These are phyloP conservation scores for Colletotrichum spaethianum DNA, from an alignment of 2,329 filamentous ascomycete genomes.

Conservation along the genomic window DNA sequence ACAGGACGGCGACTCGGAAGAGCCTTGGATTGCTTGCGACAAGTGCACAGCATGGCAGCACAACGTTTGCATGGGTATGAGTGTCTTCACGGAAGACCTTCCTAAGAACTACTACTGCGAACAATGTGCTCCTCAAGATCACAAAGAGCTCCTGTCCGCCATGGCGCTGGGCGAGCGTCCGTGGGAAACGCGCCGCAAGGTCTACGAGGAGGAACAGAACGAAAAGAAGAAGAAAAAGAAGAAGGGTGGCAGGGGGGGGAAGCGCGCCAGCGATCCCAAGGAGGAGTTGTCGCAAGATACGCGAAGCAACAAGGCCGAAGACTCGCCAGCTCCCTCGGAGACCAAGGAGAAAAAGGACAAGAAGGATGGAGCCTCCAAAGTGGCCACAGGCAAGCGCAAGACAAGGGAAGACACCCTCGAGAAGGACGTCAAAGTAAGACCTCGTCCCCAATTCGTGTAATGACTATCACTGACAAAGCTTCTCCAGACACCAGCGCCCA, in stretches of 20 bases:
- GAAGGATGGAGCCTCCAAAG: conserved; percentile 59
- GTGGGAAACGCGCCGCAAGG: conserved; percentile 81
- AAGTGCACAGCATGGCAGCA: conserved; percentile 96
- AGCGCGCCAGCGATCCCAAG: conserved; percentile 75
- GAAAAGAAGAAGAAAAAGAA: conserved; percentile 67
- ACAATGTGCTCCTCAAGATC: conserved; percentile 86
- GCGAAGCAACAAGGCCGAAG: conserved; percentile 49
- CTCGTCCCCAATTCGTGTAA: rapidly evolving
- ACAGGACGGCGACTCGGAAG: conserved; percentile 86
- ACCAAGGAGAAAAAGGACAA: conserved; percentile 63
- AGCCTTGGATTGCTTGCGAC: conserved; percentile 97
- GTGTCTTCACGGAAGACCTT: conserved; percentile 81
- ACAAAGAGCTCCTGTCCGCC: conserved; percentile 83
- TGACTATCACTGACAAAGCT: conserved; percentile 1
- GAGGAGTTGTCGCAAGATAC: conserved; percentile 52
- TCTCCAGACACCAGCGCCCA: conserved; percentile 58
- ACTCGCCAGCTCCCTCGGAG: conserved; percentile 57
- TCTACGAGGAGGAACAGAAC: conserved; percentile 73
- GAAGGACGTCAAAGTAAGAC: conserved; percentile 63
- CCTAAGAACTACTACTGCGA: conserved; percentile 94
- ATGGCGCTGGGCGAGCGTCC: conserved; percentile 86
- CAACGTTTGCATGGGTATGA: conserved; percentile 93
- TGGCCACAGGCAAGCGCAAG: conserved; percentile 69
- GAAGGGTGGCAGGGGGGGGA: conserved; percentile 73
- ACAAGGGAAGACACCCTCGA: conserved; percentile 70